phyloP scores from a whole-genome alignment of 441 rosid genomes.

The Gossypium aridum region DNA sequence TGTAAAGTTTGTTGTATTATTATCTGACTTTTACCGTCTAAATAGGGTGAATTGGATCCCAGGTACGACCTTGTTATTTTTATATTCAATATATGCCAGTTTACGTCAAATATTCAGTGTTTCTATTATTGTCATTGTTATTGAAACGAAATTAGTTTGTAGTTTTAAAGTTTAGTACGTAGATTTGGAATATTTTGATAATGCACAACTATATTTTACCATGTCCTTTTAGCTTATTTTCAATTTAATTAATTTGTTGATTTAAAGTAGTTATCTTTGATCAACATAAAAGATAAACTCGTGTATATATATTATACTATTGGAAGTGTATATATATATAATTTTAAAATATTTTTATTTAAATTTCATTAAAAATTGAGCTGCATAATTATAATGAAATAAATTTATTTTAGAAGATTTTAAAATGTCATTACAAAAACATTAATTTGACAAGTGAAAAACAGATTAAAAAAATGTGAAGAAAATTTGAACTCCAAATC shows the following conservation, averaged over 20 bases:
- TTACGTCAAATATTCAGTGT: too few relatives aligned
- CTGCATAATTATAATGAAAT: too few relatives aligned
- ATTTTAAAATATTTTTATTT: too few relatives aligned
- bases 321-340: too few relatives aligned
- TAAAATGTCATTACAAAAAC: too few relatives aligned
- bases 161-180: neutral
- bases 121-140: too few relatives aligned
- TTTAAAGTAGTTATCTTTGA: neutral
- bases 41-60: neutral
- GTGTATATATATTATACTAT: too few relatives aligned
- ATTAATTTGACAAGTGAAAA: too few relatives aligned
- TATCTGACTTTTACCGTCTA: neutral
- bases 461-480: too few relatives aligned
- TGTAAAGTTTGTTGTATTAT: constrained; percentile 1
- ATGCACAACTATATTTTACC: neutral
- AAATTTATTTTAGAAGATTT: too few relatives aligned
- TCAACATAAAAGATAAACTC: neutral
- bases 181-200: neutral
- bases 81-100: neutral
- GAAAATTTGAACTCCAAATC: too few relatives aligned
- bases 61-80: neutral
- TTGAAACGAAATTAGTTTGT: neutral
- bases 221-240: neutral
- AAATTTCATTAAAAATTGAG: too few relatives aligned
- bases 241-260: neutral